phyloP scores from a whole-genome alignment of 495 filamentous ascomycete genomes.

The Aspergillus leporis region DNA sequence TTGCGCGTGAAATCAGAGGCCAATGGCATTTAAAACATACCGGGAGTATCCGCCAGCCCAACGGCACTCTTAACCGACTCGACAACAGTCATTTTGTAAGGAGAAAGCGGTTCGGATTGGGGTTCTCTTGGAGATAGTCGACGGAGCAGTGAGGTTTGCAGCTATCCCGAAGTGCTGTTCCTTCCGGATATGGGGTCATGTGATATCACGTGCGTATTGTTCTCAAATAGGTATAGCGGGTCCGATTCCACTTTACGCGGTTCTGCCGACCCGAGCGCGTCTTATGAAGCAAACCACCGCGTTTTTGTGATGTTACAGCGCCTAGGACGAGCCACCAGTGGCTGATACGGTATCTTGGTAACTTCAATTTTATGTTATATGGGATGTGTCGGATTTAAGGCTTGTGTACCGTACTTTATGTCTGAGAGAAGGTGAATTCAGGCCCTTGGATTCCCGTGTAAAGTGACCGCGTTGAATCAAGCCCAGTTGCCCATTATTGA shows the following conservation, averaged over 20 bases:
- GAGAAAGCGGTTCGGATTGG: conserved; percentile 18
- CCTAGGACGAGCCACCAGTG: conserved; percentile 26
- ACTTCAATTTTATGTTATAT: conserved; percentile 4
- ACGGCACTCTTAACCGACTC: conserved; percentile 59
- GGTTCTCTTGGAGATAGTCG: conserved; percentile 20
- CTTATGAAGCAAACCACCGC: conserved; percentile 25
- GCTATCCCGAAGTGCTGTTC: conserved; percentile 34
- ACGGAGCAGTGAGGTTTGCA: conserved; percentile 30
- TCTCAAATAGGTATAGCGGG: conserved; percentile 30
- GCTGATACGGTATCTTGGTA: conserved; percentile 19
- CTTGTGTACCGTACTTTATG: conserved; percentile 12
- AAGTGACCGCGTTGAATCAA: conserved; percentile 16
- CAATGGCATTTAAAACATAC: conserved; percentile 38
- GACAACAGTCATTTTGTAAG: conserved; percentile 44
- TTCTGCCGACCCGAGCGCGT: conserved; percentile 23
- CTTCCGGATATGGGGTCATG: conserved; percentile 32
- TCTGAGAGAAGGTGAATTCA: conserved; percentile 9
- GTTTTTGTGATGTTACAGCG: conserved; percentile 24
- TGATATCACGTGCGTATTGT: conserved; percentile 25
- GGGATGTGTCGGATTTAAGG: neutral
- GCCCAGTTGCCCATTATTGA: conserved; percentile 24
- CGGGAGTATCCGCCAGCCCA: conserved; percentile 45
- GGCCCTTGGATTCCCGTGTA: conserved; percentile 7
- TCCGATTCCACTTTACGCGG: conserved; percentile 32
- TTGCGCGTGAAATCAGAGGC: neutral